Conservation (phyloP, 1,139 yeast species). For the Protomyces inouyei region DNA sequence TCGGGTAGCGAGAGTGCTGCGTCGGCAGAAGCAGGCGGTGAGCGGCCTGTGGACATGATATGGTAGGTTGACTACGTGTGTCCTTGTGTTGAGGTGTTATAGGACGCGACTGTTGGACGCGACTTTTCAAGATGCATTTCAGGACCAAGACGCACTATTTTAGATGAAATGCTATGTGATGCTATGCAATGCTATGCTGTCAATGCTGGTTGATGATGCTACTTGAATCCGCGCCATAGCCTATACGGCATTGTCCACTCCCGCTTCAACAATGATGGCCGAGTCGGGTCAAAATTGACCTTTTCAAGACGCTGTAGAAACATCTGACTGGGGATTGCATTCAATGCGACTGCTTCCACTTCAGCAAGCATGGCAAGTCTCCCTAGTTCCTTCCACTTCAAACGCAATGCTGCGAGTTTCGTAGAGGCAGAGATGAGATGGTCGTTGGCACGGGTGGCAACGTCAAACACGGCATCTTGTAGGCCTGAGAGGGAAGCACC, state of each 20-base stretch:
- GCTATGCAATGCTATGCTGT: neutral
- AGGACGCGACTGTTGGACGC: neutral
- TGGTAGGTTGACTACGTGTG: neutral
- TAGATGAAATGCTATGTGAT: neutral
- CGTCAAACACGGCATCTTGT: constrained; percentile 60
- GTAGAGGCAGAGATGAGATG: constrained; percentile 65
- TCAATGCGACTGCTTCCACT: constrained; percentile 45
- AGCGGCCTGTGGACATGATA: neutral
- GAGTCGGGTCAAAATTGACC: constrained; percentile 58
- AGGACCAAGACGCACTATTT: neutral
- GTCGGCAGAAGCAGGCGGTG: neutral
- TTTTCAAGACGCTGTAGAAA: constrained; percentile 59
- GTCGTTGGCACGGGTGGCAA: constrained; percentile 74
- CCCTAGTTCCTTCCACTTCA: constrained; percentile 55
- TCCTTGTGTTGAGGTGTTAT: neutral
- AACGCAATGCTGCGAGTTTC: constrained; percentile 44
- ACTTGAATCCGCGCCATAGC: constrained; percentile 40
- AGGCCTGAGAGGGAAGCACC: constrained; percentile 42
- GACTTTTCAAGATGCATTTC: neutral
- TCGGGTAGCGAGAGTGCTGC: neutral
- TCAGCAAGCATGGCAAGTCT: neutral
- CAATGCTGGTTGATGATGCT: neutral
- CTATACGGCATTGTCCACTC: constrained; percentile 75
- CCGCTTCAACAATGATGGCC: constrained; percentile 48
- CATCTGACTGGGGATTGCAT: constrained; percentile 59